phyloP scores from a whole-genome alignment of 805 yeast species.

The Clavispora asparagi region DNA sequence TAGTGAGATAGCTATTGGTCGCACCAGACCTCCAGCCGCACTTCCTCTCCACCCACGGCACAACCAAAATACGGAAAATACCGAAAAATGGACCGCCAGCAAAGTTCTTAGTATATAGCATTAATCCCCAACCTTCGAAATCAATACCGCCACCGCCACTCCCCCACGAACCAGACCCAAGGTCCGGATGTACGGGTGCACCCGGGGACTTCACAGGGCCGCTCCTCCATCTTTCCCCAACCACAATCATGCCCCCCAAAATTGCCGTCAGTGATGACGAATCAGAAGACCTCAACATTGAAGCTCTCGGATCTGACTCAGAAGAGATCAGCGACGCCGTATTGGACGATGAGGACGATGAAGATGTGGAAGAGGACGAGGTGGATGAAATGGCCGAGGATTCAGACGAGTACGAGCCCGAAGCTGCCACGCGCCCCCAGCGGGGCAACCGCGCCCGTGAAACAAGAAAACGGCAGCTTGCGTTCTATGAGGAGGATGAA shows the following conservation, averaged over 20 bases:
- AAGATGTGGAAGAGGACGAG: conserved; percentile 6
- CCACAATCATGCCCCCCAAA: conserved; percentile 3
- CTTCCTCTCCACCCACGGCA: too few relatives aligned
- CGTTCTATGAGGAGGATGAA: conserved; percentile 35
- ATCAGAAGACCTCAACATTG: conserved; percentile 1
- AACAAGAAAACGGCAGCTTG: conserved; percentile 31
- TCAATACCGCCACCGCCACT: too few relatives aligned
- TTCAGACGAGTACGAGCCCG: conserved; percentile 8
- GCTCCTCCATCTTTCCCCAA: background rate
- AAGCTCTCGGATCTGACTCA: background rate
- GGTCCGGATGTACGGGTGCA: background rate
- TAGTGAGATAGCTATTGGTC: too few relatives aligned
- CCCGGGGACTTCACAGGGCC: background rate
- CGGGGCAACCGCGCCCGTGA: conserved; percentile 15
- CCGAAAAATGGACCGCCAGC: too few relatives aligned
- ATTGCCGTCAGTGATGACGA: conserved; percentile 13
- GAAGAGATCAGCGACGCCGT: conserved; percentile 7
- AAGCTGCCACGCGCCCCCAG: conserved; percentile 14
- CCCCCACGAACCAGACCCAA: background rate
- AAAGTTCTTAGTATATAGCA: too few relatives aligned
- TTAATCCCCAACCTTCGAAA: too few relatives aligned
- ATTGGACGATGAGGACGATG: conserved; percentile 7
- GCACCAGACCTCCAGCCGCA: too few relatives aligned
- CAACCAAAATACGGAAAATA: too few relatives aligned
- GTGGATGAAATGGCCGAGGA: conserved; percentile 4